Evolutionary conservation across 2,329 filamentous ascomycete species (phyloP), one percentile per base, ranked within the genome.

Genomic region (Herpotrichia juniperi): DNA sequence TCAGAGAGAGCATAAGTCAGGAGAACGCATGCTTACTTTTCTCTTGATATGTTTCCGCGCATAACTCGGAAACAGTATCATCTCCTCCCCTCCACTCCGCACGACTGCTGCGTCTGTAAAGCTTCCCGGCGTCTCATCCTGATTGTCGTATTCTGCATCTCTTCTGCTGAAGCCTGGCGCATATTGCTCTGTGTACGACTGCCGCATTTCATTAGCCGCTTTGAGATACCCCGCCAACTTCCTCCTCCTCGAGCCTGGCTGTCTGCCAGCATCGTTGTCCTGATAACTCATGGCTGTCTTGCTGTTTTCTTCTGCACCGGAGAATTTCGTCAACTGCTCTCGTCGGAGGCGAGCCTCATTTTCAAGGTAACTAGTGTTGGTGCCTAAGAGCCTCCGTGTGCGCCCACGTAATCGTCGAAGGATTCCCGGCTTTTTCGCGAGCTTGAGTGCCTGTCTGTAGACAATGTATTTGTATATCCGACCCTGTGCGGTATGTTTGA

Each of bases 61-160:
- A 71, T 99, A 99, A 47, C 91, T 97, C 0, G 94, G 94, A 62
- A 99, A 99, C 21, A 99, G 72, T 9, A 99, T 85, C 87, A 99
- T 91, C 76, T 97, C 91, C 71, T 97, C 92, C 54, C 91, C 85
- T 11, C 91, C 93, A 55, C 86, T 87, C 10, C 86, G 83, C 14
- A 89, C 84, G 53, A 96, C 89, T n/a, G 88, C 85, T 16, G 91
- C 89, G 61, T 96, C 88, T 0, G 92, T 91, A 66, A 96, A 97
- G 1, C 88, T 85, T 0, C 88, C 89, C 0, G 91, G 88, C 25
- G 90, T 89, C 22, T 77, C 71, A 34, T 73, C 72, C 21, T 71
- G 69, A 53, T 72, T 75, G 66, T 65, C 78, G 40, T 78, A 76
- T 39, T 61, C 60, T 11, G 79, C 76, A 28, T 77, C 76, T 24